Evolutionary conservation across 73 alveolate genomes (phyloP).

Genomic region (Tetrahymena borealis): DNA sequence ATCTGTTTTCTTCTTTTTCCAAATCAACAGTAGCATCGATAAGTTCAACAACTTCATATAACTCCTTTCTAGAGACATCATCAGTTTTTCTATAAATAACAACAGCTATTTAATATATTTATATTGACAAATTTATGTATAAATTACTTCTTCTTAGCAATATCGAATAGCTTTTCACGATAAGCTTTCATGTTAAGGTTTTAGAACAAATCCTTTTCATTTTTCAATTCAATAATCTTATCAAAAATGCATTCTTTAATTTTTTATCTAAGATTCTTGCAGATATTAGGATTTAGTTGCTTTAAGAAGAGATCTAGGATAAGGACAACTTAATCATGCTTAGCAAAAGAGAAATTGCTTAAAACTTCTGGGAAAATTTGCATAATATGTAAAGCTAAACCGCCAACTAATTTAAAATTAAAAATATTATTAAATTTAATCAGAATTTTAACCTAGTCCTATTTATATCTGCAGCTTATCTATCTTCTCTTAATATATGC

Average conservation of each 20-base stretch:
- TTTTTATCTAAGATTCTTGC: neutral
- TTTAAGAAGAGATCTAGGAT: neutral
- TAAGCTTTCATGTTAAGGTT: neutral
- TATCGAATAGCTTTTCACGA: neutral
- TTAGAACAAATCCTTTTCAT: neutral
- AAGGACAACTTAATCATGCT: neutral
- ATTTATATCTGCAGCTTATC: too few relatives aligned
- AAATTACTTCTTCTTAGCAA: neutral
- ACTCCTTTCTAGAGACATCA: neutral
- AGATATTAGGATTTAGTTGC: neutral
- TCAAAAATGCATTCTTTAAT: neutral
- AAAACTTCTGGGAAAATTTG: neutral
- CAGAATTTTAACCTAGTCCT: too few relatives aligned
- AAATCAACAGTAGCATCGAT: neutral
- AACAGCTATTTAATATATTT: neutral
- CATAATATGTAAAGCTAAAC: neutral
- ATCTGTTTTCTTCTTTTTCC: neutral
- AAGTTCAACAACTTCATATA: neutral
- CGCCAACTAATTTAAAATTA: neutral
- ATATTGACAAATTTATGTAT: neutral
- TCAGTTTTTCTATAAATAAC: neutral
- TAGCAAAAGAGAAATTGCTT: neutral
- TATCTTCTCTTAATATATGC: too few relatives aligned
- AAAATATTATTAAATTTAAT: neutral
- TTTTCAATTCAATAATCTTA: neutral